A percentile compares a stretch with the other conserved stretches of the same genome.
phyloP scores from a whole-genome alignment of 2,329 filamentous ascomycete genomes.

The Amphichorda felina region DNA sequence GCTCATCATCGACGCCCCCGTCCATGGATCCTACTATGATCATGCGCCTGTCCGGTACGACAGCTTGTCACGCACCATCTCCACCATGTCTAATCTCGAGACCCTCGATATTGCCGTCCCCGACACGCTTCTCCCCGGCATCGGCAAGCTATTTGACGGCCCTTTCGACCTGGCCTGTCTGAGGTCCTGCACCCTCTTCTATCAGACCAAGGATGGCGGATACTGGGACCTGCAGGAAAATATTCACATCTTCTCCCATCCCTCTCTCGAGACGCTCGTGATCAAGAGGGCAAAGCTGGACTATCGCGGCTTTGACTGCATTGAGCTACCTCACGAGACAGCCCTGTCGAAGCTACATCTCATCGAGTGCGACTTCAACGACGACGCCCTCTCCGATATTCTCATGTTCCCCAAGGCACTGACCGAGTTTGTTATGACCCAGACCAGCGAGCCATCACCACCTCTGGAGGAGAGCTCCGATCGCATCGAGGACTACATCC shows the following conservation, averaged over 20 bases:
- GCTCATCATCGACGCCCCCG: slow-evolving; percentile 21
- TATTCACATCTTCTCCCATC: slow-evolving; percentile 38
- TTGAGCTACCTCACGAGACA: slow-evolving; percentile 34
- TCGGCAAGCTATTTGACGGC: slow-evolving; percentile 35
- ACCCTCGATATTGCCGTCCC: slow-evolving; percentile 33
- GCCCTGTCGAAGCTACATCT: slow-evolving; percentile 29
- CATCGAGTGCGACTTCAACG: slow-evolving; percentile 38
- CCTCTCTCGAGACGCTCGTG: slow-evolving; percentile 31
- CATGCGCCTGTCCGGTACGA: slow-evolving; percentile 22
- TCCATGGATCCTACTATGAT: slow-evolving; percentile 16
- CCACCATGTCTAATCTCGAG: slow-evolving; percentile 36
- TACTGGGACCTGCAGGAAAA: slow-evolving; percentile 41
- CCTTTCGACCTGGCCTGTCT: slow-evolving; percentile 37
- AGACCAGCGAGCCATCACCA: slow-evolving; percentile 23
- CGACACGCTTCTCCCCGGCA: slow-evolving; percentile 27
- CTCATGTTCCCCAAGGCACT: slow-evolving; percentile 30
- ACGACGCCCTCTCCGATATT: slow-evolving; percentile 22
- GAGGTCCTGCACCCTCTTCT: slow-evolving; percentile 32
- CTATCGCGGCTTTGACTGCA: slow-evolving; percentile 31
- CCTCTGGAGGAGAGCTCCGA: slow-evolving; percentile 34
- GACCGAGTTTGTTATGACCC: slow-evolving; percentile 34
- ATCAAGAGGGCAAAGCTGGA: slow-evolving; percentile 32
- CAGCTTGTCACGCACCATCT: slow-evolving; percentile 31
- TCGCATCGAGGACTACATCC: slow-evolving; percentile 32
- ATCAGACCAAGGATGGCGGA: slow-evolving; percentile 27